phyloP scores from a whole-genome alignment of 352 stramenopile genomes.

The Labyrinthula sp. region DNA sequence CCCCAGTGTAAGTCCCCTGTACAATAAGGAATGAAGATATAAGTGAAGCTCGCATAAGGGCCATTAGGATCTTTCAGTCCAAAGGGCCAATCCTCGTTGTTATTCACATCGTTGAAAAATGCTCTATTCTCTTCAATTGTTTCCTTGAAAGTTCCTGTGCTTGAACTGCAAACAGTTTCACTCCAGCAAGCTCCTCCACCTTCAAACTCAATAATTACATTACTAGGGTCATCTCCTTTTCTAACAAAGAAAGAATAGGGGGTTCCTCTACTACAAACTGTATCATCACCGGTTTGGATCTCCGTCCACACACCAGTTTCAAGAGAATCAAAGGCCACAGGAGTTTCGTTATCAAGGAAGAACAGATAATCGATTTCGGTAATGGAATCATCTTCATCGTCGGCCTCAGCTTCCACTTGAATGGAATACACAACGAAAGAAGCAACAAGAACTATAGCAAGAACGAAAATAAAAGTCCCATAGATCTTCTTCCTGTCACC shows the following conservation, averaged over 20 bases:
- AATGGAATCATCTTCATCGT: no score
- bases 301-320: constrained; percentile 4
- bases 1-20: constrained; percentile 10
- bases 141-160: neutral
- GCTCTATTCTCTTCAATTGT: neutral
- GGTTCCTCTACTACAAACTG: constrained; percentile 2
- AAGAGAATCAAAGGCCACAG: neutral
- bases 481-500: no score
- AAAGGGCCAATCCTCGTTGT: no score
- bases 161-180: neutral
- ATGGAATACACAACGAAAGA: no score
- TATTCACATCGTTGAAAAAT: neutral
- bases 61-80: constrained; percentile 5
- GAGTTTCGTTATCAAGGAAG: no score
- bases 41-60: constrained; percentile 1
- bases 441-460: no score
- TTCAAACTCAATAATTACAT: constrained; percentile 17
- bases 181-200: constrained; percentile 10
- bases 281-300: constrained; percentile 1
- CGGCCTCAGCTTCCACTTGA: no score
- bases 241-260: constrained; percentile 11
- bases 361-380: no score
- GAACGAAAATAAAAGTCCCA: no score
- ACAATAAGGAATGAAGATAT: constrained; percentile 12
- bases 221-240: neutral